Evolutionary conservation across 2,329 filamentous ascomycete genomes (phyloP).

Genomic region (Scytalidium lignicola): DNA sequence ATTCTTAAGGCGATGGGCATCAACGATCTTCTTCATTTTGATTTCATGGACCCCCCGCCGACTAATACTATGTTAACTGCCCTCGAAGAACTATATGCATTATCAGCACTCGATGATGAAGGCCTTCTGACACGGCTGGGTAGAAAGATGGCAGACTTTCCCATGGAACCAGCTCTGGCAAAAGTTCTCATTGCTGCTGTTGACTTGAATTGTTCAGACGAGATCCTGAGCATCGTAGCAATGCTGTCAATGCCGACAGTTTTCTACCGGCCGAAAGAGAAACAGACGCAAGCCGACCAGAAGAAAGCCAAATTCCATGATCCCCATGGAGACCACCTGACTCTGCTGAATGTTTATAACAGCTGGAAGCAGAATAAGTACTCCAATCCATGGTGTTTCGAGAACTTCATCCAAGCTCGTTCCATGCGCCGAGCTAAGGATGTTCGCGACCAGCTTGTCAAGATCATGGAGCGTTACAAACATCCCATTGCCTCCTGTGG

Average conservation of each 20-base stretch:
- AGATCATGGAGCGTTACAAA: conserved; percentile 90
- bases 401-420: conserved; percentile 94
- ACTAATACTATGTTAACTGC: conserved; percentile 98
- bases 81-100: conserved; percentile 87
- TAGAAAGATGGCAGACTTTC: conserved; percentile 97
- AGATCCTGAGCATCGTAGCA: conserved; percentile 88
- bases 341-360: conserved; percentile 93
- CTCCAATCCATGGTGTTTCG: conserved; percentile 88
- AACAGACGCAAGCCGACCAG: conserved; percentile 91
- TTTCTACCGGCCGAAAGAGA: conserved; percentile 96
- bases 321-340: conserved; percentile 88
- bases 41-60: conserved; percentile 98
- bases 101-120: conserved; percentile 91
- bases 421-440: conserved; percentile 87
- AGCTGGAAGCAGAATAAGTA: conserved; percentile 86
- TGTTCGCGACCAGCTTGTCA: conserved; percentile 83
- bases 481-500: conserved; percentile 81
- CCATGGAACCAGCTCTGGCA: conserved; percentile 89
- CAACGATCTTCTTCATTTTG: conserved; percentile 93
- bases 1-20: conserved; percentile 99
- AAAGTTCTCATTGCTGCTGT: conserved; percentile 88
- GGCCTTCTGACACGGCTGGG: conserved; percentile 86
- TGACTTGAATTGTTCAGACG: conserved; percentile 84
- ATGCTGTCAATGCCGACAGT: conserved; percentile 85
- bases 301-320: conserved; percentile 99